These are phyloP conservation scores for Kurtzmaniella quercitrusa DNA, from an alignment of 1,139 yeast genomes.

Conservation along the genomic window DNA sequence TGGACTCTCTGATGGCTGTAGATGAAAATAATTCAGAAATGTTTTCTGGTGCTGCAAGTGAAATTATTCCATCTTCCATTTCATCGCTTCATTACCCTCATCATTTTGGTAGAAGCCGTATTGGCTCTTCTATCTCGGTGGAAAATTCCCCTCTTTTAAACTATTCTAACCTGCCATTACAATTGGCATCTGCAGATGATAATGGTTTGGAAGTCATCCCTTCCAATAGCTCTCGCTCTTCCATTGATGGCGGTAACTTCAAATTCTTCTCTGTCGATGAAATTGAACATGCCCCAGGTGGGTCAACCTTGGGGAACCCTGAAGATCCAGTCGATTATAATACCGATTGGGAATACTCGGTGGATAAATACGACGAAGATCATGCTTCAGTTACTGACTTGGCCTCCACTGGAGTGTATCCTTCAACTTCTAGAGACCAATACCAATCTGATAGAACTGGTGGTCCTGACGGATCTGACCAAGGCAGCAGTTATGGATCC, in stretches of 20 bases:
- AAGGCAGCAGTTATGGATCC: slow-evolving; percentile 37
- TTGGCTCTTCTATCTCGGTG: slow-evolving; percentile 21
- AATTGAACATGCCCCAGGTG: slow-evolving; percentile 82
- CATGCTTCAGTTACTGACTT: slow-evolving; percentile 1
- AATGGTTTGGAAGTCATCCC: slow-evolving; percentile 23
- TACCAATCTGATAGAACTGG: neutral
- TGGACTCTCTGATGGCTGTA: slow-evolving; percentile 27
- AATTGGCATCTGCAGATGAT: slow-evolving; percentile 10
- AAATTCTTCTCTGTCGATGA: slow-evolving; percentile 80
- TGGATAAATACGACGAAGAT: slow-evolving; percentile 44
- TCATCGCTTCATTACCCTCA: slow-evolving; percentile 80
- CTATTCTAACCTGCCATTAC: slow-evolving; percentile 7
- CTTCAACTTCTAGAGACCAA: slow-evolving; percentile 4
- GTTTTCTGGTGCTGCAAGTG: slow-evolving; percentile 88
- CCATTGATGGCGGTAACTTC: slow-evolving; percentile 38
- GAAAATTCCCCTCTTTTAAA: slow-evolving; percentile 38
- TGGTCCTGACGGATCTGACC: neutral
- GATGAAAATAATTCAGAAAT: slow-evolving; percentile 63
- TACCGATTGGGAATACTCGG: slow-evolving; percentile 61
- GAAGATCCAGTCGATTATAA: slow-evolving; percentile 54
- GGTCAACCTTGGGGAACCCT: slow-evolving; percentile 68
- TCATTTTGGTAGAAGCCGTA: slow-evolving; percentile 36
- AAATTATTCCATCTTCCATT: slow-evolving; percentile 84
- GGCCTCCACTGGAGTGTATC: neutral
- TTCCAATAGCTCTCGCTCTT: slow-evolving; percentile 25